Percentiles rank a stretch among this genome's conserved stretches.
Evolutionary conservation across 164 flowering plant genomes (phyloP).

Genomic region (Berberis thunbergii): DNA sequence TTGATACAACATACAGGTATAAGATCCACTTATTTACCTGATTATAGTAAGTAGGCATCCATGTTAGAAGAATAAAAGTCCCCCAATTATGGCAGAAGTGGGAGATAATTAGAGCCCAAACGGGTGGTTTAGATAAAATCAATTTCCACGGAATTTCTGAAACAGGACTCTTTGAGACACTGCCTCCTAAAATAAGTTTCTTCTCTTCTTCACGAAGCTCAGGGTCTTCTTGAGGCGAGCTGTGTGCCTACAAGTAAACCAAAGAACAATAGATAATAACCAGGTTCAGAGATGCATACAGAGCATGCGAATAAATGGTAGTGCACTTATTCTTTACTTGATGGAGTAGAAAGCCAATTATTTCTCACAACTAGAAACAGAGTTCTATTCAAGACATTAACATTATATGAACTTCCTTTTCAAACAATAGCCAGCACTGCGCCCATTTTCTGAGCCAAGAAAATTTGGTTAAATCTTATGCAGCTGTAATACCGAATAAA

Average conservation of each 20-base stretch:
- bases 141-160: conserved; percentile 83
- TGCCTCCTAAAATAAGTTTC: conserved; percentile 56
- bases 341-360: too few relatives aligned
- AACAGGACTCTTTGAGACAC: conserved; percentile 70
- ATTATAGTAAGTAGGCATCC: conserved; percentile 99
- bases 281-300: not conserved
- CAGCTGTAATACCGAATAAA: too few relatives aligned
- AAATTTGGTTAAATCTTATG: too few relatives aligned
- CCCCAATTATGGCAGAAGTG: conserved; percentile 99
- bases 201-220: conserved; percentile 56
- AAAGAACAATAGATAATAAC: conserved; percentile 3
- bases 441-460: too few relatives aligned
- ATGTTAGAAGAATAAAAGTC: conserved; percentile 92
- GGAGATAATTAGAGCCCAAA: conserved; percentile 96
- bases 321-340: too few relatives aligned
- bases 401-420: too few relatives aligned
- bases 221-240: conserved; percentile 86
- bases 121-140: conserved; percentile 86
- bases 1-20: too few relatives aligned
- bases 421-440: too few relatives aligned
- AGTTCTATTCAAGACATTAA: too few relatives aligned
- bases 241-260: conserved; percentile 53
- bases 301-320: not conserved
- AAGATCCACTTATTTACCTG: conserved; percentile 44
- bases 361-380: too few relatives aligned